phyloP scores from a whole-genome alignment of 495 filamentous ascomycete species.

The Glutinoglossum americanum region DNA sequence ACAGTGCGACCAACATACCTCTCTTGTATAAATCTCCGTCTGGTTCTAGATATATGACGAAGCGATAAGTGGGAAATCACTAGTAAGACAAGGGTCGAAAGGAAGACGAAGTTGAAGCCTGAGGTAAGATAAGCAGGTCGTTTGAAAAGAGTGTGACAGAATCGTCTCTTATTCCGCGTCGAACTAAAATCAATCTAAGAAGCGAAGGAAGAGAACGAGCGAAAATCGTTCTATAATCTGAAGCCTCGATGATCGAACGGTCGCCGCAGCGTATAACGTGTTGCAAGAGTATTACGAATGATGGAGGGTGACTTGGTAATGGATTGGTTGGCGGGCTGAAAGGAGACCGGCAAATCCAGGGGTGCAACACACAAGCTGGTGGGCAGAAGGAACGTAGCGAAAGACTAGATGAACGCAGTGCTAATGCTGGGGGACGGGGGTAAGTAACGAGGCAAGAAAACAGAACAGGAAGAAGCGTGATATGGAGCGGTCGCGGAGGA shows the following conservation, averaged over 20 bases:
- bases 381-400: not conserved
- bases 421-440: not conserved
- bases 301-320: not conserved
- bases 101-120: not conserved
- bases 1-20: not conserved
- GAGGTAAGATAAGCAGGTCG: not conserved
- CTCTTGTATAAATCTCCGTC: not conserved
- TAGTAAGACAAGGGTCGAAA: constrained; percentile 1
- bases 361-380: not conserved
- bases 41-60: not conserved
- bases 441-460: not conserved
- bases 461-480: not conserved
- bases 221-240: not conserved
- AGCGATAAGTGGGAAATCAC: not conserved
- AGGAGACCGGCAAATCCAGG: not conserved
- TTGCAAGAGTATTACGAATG: not conserved
- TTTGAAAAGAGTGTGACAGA: not conserved
- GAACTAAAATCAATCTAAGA: not conserved
- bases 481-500: not conserved
- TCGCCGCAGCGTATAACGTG: not conserved
- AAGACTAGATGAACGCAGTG: not conserved
- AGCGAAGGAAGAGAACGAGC: not conserved
- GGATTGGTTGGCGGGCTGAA: not conserved
- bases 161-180: not conserved
- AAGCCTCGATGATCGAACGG: not conserved